A percentile compares a stretch with the other conserved stretches of the same genome.
phyloP scores from a whole-genome alignment of 805 yeast genomes.

The Zygosaccharomyces bailii region DNA sequence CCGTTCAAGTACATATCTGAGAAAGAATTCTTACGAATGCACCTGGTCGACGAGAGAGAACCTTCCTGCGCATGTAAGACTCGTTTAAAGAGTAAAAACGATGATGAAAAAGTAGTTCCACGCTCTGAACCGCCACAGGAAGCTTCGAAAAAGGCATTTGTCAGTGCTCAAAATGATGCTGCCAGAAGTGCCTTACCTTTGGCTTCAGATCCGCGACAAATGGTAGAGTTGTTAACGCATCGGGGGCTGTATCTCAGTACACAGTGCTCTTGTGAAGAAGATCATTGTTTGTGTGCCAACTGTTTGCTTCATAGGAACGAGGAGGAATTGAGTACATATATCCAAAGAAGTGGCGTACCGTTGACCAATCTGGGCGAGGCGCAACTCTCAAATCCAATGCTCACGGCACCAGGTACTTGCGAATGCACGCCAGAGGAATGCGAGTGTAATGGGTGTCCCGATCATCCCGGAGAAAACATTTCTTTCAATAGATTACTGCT shows the following conservation, averaged over 20 bases:
- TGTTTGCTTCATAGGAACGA: constrained; percentile 37
- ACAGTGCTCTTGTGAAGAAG: constrained; percentile 34
- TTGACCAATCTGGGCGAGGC: constrained; percentile 30
- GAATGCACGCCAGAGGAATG: constrained; percentile 26
- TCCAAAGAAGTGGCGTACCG: constrained; percentile 33
- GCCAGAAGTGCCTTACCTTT: background rate
- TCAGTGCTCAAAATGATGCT: background rate
- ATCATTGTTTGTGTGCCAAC: constrained; percentile 32
- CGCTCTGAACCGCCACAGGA: background rate
- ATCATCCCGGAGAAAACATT: constrained; percentile 30
- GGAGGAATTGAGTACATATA: constrained; percentile 31
- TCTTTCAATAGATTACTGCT: constrained; percentile 27
- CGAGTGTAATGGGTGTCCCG: constrained; percentile 23
- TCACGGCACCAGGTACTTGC: constrained; percentile 15
- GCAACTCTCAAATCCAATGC: constrained; percentile 14
- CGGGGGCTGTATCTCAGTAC: constrained; percentile 34
- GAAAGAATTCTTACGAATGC: constrained; percentile 26
- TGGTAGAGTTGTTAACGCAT: constrained; percentile 34
- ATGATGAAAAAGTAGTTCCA: too few relatives aligned
- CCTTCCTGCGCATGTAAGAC: constrained; percentile 4
- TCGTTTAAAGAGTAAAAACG: background rate
- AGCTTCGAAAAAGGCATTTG: background rate
- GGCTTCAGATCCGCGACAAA: constrained; percentile 11
- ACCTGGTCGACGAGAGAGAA: constrained; percentile 8
- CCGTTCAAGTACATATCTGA: constrained; percentile 25